These are phyloP conservation scores for Endotrypanum monterogeii DNA, from an alignment of 208 protist species.

Conservation along the genomic window DNA sequence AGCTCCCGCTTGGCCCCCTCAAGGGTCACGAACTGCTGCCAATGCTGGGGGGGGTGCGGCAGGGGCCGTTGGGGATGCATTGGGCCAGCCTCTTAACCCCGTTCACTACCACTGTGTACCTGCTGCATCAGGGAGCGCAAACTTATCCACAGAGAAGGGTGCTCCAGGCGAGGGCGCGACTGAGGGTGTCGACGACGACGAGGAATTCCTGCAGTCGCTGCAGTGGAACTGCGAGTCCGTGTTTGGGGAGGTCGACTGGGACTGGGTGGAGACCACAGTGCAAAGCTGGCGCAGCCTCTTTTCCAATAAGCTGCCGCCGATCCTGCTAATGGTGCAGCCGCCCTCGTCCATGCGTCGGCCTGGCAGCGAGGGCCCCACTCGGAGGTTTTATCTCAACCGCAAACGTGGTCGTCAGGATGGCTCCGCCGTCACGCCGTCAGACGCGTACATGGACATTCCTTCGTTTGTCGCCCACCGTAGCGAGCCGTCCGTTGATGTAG, in stretches of 20 bases:
- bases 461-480: conserved; percentile 58
- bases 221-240: conserved; percentile 56
- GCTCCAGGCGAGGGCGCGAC: background rate
- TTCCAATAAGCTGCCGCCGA: conserved; percentile 35
- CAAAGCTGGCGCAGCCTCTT: conserved; percentile 47
- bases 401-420: conserved; percentile 13
- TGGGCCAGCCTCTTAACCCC: conserved; percentile 14
- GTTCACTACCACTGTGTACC: conserved; percentile 2
- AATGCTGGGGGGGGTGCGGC: background rate
- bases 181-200: conserved; percentile 23
- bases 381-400: conserved; percentile 21
- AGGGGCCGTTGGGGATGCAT: background rate
- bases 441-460: conserved; percentile 70
- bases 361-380: conserved; percentile 10
- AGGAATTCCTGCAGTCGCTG: conserved; percentile 28
- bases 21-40: background rate
- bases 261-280: conserved; percentile 72
- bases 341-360: conserved; percentile 33
- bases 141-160: background rate
- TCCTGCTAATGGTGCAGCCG: conserved; percentile 67
- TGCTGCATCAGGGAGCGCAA: background rate
- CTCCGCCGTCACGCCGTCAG: background rate
- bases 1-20: conserved; percentile 25
- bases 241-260: conserved; percentile 84
- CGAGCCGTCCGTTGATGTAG: conserved; percentile 39